These are phyloP conservation scores for Cymbopogon citratus DNA, from an alignment of 176 grass and related monocot species.

Conservation along the genomic window DNA sequence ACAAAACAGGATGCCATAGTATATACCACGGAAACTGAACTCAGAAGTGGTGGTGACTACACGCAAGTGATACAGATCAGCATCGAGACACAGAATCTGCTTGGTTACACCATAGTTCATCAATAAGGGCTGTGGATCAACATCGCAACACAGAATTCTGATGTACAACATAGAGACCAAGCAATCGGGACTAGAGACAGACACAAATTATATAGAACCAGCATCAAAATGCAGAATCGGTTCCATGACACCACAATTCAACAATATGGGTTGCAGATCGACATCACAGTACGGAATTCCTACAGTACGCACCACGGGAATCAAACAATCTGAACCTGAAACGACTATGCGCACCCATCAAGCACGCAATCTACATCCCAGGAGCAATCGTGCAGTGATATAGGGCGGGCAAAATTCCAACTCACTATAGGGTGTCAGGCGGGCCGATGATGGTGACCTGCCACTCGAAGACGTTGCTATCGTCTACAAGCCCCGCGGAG, in stretches of 20 bases:
- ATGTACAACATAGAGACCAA: background rate
- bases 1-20: background rate
- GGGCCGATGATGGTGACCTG: slow-evolving; percentile 85
- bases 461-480: slow-evolving; percentile 71
- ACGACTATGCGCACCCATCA: background rate
- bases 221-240: background rate
- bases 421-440: slow-evolving; percentile 80
- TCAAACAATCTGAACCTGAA: background rate
- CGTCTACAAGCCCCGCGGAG: slow-evolving; percentile 66
- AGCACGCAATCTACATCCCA: slow-evolving; percentile 1
- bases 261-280: background rate
- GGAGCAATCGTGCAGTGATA: background rate
- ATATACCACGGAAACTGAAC: background rate
- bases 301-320: background rate
- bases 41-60: background rate
- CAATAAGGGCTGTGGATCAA: background rate
- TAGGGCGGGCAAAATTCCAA: background rate
- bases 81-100: background rate
- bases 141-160: background rate
- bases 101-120: background rate
- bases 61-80: background rate
- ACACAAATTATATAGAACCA: background rate
- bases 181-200: background rate
- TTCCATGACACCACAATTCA: background rate
- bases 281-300: background rate